Percentiles rank a stretch among this genome's conserved stretches.
Evolutionary conservation across 176 grass and related monocot genomes (phyloP).

Genomic region (Ananas comosus): DNA sequence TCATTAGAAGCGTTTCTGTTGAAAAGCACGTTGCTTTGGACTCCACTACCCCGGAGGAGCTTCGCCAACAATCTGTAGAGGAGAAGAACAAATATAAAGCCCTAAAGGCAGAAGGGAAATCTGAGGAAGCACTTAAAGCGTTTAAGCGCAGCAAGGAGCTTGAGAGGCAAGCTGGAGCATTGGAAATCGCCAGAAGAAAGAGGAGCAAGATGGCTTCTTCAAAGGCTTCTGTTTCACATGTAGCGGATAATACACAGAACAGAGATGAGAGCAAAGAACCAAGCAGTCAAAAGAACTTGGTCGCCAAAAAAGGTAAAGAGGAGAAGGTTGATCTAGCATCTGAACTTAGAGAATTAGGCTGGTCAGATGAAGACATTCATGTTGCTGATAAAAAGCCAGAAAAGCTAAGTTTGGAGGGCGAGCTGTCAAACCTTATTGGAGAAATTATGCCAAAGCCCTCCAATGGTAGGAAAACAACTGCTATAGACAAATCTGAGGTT

Average conservation of each 20-base stretch:
- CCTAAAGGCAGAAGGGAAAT: slow-evolving; percentile 74
- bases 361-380: slow-evolving; percentile 86
- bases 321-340: slow-evolving; percentile 65
- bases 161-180: slow-evolving; percentile 67
- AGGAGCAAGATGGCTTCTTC: slow-evolving; percentile 37
- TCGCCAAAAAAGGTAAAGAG: slow-evolving; percentile 47
- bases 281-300: slow-evolving; percentile 24
- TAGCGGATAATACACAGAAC: slow-evolving; percentile 12
- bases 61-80: slow-evolving; percentile 76
- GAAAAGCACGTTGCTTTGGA: slow-evolving; percentile 37
- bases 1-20: slow-evolving; percentile 25
- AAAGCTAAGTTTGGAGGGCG: slow-evolving; percentile 66
- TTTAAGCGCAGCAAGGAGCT: slow-evolving; percentile 90
- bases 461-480: slow-evolving; percentile 39
- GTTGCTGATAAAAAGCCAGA: slow-evolving; percentile 38
- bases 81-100: slow-evolving; percentile 79
- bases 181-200: slow-evolving; percentile 64
- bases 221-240: slow-evolving; percentile 23
- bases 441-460: slow-evolving; percentile 49
- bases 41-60: slow-evolving; percentile 56
- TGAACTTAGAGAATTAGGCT: slow-evolving; percentile 86
- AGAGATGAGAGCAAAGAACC: slow-evolving; percentile 28
- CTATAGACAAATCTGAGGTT: slow-evolving; percentile 68
- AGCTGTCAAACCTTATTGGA: slow-evolving; percentile 77
- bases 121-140: slow-evolving; percentile 76